A percentile compares a stretch with the other conserved stretches of the same genome.
Conservation (phyloP, 352 stramenopile genomes). For the Globisporangium nunn region DNA sequence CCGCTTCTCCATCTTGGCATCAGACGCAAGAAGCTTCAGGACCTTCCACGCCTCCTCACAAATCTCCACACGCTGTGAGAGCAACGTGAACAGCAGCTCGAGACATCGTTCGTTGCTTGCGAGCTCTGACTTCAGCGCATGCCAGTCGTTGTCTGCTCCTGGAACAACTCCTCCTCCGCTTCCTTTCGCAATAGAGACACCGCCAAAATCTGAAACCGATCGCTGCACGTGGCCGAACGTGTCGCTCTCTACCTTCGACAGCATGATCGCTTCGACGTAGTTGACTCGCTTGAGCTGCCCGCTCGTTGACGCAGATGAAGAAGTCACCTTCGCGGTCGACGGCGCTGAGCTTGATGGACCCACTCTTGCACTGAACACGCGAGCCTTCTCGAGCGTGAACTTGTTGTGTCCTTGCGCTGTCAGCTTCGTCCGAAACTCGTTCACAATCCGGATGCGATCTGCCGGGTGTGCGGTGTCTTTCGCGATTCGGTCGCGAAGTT, state of each 20-base stretch:
- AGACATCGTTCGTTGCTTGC: slow-evolving; percentile 37
- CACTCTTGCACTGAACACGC: slow-evolving; percentile 25
- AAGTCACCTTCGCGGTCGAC: slow-evolving; percentile 12
- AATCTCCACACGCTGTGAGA: slow-evolving; percentile 37
- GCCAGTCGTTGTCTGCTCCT: slow-evolving; percentile 54
- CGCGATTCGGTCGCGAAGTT: slow-evolving; percentile 56
- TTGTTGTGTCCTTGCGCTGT: slow-evolving; percentile 60
- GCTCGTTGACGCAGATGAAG: slow-evolving; percentile 24
- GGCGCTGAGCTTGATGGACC: not conserved
- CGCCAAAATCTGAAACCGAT: slow-evolving; percentile 24
- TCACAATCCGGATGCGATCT: slow-evolving; percentile 59
- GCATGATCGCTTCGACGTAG: slow-evolving; percentile 49
- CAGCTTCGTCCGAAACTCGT: slow-evolving; percentile 62
- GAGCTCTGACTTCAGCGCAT: slow-evolving; percentile 58
- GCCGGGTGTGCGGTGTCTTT: slow-evolving; percentile 57
- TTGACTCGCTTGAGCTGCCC: slow-evolving; percentile 13
- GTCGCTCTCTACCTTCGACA: slow-evolving; percentile 63
- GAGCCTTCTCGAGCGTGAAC: slow-evolving; percentile 61
- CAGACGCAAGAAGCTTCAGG: slow-evolving; percentile 56
- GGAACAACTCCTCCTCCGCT: slow-evolving; percentile 7
- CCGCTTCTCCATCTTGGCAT: slow-evolving; percentile 62
- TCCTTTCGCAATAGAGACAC: not conserved
- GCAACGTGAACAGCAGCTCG: slow-evolving; percentile 37
- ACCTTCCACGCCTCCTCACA: slow-evolving; percentile 75
- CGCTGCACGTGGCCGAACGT: slow-evolving; percentile 45